Evolutionary conservation across 768 basidiomycete genomes (phyloP).

Genomic region (Candolleomyces aberdarensis): DNA sequence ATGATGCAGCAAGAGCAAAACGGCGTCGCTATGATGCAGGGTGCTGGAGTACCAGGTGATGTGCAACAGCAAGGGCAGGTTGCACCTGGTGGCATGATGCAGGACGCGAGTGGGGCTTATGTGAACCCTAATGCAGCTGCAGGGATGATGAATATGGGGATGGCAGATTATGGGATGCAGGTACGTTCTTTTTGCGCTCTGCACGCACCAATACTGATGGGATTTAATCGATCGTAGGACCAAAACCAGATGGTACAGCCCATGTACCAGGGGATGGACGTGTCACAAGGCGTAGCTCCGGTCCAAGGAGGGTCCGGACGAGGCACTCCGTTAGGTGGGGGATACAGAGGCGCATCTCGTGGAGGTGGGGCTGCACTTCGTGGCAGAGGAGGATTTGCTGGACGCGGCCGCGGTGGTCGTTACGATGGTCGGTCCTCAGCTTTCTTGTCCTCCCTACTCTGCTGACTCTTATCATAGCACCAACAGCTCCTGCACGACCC

Average conservation of each 20-base stretch:
- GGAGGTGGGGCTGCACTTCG: slow-evolving; percentile 21
- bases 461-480: slow-evolving; percentile 22
- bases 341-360: slow-evolving; percentile 12
- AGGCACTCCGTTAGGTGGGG: slow-evolving; percentile 21
- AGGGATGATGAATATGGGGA: slow-evolving; percentile 69
- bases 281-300: slow-evolving; percentile 34
- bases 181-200: slow-evolving; percentile 35
- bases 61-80: slow-evolving; percentile 32
- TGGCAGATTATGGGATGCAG: slow-evolving; percentile 75
- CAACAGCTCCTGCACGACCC: slow-evolving; percentile 63
- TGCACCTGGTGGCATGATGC: slow-evolving; percentile 41
- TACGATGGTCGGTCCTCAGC: slow-evolving; percentile 28
- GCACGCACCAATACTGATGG: slow-evolving; percentile 14
- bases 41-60: slow-evolving; percentile 17
- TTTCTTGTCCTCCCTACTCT: slow-evolving; percentile 19
- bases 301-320: slow-evolving; percentile 28
- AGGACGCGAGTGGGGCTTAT: slow-evolving; percentile 32
- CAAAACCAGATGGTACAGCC: slow-evolving; percentile 59
- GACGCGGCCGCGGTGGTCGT: slow-evolving; percentile 35
- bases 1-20: slow-evolving; percentile 44
- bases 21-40: slow-evolving; percentile 32
- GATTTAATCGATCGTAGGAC: slow-evolving; percentile 36
- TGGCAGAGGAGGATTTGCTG: slow-evolving; percentile 35
- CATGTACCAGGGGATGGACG: slow-evolving; percentile 67
- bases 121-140: slow-evolving; percentile 32